Evolutionary conservation across 2,329 filamentous ascomycete genomes (phyloP), one percentile per base, ranked within the genome.

Genomic region (Penicillium occitanis): DNA sequence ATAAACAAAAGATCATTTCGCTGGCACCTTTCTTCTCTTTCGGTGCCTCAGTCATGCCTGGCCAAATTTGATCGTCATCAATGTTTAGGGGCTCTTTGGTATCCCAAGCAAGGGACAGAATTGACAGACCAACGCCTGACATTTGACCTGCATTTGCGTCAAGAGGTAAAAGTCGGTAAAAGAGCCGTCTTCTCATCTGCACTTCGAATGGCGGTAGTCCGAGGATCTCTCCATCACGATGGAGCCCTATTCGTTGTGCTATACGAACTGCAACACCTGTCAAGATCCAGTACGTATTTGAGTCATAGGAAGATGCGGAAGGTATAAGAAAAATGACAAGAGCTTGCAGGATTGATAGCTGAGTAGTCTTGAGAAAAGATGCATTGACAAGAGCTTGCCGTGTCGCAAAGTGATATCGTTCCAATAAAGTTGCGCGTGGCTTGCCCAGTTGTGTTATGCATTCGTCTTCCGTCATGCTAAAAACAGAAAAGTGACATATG

Each of bases 181-280:
- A 90, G n/a, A 90, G 80, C 3, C 88, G 81, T 50, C 88, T 80
- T 19, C 88, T 82, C 81, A 90, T 90, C 72, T 90, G 87, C 1
- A 84, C 85, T 70, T 90, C 87, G 69, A 89, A 89, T 0, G 87
- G 86, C 0, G 83, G 79, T 1, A 90, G 78, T 1, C 83, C 83
- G 6, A 87, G 78, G 19, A 77, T 73, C 66, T 84, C 83, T 42
- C 87, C 87, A 67, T 90, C 88, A 7, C 86, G 82, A 67, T 90
- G 87, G 11, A 48, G 46, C 5, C 46, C 46, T 10, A 48, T 48
- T 25, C 46, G 46, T 48, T 48, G 46, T 48, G 46, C 46, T 14
- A 48, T 48, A 13, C 46, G 46, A 14, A 25, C 22, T 25, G 44
- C 44, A 22, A 48, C 44, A 2, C 44, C 44, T 22, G 44, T 48